Percentiles rank a stretch among this genome's conserved stretches.
These are phyloP conservation scores for Diplosphaera chodatii DNA, from an alignment of 139 green algal species.

Conservation along the genomic window DNA sequence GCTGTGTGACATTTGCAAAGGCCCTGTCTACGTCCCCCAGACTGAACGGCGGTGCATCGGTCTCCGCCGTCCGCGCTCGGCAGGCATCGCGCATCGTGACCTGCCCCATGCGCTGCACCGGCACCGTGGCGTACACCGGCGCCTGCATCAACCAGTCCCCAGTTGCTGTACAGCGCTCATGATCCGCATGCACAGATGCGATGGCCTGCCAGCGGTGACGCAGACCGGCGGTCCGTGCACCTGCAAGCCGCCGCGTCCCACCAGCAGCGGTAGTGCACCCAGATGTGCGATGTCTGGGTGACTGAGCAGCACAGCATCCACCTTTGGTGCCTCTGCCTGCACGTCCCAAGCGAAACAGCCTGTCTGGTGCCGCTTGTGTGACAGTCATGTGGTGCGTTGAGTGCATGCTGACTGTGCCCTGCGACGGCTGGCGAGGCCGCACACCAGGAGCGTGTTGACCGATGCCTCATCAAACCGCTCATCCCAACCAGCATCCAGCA, in stretches of 20 bases:
- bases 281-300: conserved; percentile 74
- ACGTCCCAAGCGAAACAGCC: too few species aligned
- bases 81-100: conserved; percentile 81
- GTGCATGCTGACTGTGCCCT: too few species aligned
- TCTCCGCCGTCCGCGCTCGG: conserved; percentile 38
- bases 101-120: conserved; percentile 76
- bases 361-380: too few species aligned
- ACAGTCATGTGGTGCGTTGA: too few species aligned
- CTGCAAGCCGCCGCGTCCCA: conserved; percentile 20
- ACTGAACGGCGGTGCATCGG: conserved; percentile 47
- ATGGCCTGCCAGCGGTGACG: too few species aligned
- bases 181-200: too few species aligned
- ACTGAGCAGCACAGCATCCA: conserved; percentile 72
- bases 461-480: conserved; percentile 49
- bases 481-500: conserved; percentile 92
- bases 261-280: conserved; percentile 77
- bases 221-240: too few species aligned
- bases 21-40: conserved; percentile 78
- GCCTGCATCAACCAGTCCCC: too few species aligned
- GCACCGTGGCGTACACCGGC: conserved; percentile 72
- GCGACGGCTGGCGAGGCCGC: too few species aligned
- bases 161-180: too few species aligned
- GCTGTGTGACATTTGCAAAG: conserved; percentile 46
- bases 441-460: conserved; percentile 49
- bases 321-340: conserved; percentile 1